These are phyloP conservation scores for barley (Hordeum vulgare) DNA, from an alignment of 176 grass and related monocot genomes.

Conservation along the genomic window MorexV3_pseudomolecules_assembly NC_058518.1:425258097-425258596, in stretches of 20 bases:
- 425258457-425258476: neutral
- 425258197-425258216: too few species aligned
- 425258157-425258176: too few species aligned
- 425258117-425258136: too few species aligned
- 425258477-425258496: neutral
- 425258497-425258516: neutral
- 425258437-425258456: neutral
- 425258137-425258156: too few species aligned
- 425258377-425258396: neutral
- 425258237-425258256: too few species aligned
- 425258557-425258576: neutral
- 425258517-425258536: neutral
- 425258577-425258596: neutral
- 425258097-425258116: too few species aligned
- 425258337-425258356: neutral
- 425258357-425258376: neutral
- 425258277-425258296: too few species aligned
- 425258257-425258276: too few species aligned
- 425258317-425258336: neutral
- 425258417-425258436: neutral
- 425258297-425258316: too few species aligned
- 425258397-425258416: too few species aligned
- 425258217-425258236: too few species aligned
- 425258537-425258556: constrained; percentile 7
- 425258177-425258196: too few species aligned